A percentile compares a stretch with the other conserved stretches of the same genome.
Conservation (phyloP, 768 basidiomycete genomes). For the Phanerochaete carnosa region DNA sequence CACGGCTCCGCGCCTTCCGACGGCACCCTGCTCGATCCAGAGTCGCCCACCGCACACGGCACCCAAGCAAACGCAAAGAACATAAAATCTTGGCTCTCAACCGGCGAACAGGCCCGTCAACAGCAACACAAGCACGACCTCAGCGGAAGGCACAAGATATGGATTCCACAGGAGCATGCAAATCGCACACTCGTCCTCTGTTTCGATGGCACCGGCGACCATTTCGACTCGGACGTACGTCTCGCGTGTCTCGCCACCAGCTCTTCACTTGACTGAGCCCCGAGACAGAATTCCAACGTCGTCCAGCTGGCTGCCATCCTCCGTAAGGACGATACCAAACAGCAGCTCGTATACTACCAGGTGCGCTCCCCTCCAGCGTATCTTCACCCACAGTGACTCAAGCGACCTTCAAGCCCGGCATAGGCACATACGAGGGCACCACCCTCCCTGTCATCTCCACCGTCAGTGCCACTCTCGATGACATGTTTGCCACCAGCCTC, state of each 20-base stretch:
- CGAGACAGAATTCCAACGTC: conserved; percentile 61
- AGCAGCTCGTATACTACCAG: conserved; percentile 74
- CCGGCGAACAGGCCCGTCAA: neutral
- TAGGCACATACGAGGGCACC: conserved; percentile 47
- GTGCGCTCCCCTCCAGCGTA: conserved; percentile 25
- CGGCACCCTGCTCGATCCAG: neutral
- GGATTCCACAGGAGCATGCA: neutral
- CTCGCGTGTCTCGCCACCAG: neutral
- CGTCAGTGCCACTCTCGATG: conserved; percentile 43
- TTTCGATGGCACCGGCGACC: conserved; percentile 12
- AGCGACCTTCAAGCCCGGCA: conserved; percentile 36
- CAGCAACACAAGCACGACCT: too few relatives aligned
- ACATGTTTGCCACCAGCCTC: conserved; percentile 48
- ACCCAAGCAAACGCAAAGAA: neutral
- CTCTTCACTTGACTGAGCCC: neutral
- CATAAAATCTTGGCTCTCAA: too few relatives aligned
- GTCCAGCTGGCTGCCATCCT: conserved; percentile 64
- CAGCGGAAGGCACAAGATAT: neutral
- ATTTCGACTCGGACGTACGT: conserved; percentile 12
- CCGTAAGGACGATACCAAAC: conserved; percentile 53
- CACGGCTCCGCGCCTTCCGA: neutral
- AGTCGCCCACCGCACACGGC: neutral
- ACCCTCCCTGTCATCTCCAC: conserved; percentile 33
- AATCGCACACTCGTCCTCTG: conserved; percentile 9
- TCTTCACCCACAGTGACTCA: neutral